Conservation (phyloP, 2,329 filamentous ascomycete genomes). For the Fusarium nematophilum region DNA sequence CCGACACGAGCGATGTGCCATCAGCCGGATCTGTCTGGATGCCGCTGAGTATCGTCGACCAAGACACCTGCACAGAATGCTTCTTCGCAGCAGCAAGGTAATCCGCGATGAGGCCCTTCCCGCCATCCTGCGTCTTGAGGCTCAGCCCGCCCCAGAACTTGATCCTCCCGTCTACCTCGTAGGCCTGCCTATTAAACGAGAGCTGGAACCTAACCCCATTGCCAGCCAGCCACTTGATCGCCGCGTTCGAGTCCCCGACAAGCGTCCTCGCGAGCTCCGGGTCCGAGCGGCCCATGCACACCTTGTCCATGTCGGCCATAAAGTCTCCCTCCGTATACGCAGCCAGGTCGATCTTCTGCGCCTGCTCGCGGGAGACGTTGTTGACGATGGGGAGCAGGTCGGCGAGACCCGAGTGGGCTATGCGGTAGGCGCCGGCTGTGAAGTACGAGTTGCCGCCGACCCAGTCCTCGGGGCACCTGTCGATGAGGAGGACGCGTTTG, state of each 20-base stretch:
- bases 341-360: slow-evolving; percentile 65
- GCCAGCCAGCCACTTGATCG: slow-evolving; percentile 65
- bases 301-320: slow-evolving; percentile 63
- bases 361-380: slow-evolving; percentile 62
- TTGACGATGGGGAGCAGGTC: slow-evolving; percentile 72
- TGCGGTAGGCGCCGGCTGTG: slow-evolving; percentile 73
- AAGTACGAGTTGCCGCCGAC: slow-evolving; percentile 74
- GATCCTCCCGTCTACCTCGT: slow-evolving; percentile 67
- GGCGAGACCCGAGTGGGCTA: slow-evolving; percentile 62
- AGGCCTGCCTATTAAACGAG: slow-evolving; percentile 74
- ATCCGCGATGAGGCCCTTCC: slow-evolving; percentile 67
- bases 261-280: slow-evolving; percentile 59
- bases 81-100: slow-evolving; percentile 56
- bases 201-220: slow-evolving; percentile 69
- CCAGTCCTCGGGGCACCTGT: slow-evolving; percentile 69
- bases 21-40: slow-evolving; percentile 47
- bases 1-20: slow-evolving; percentile 27
- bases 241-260: slow-evolving; percentile 61
- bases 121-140: slow-evolving; percentile 69
- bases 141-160: slow-evolving; percentile 76
- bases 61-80: slow-evolving; percentile 58
- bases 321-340: slow-evolving; percentile 69
- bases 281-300: slow-evolving; percentile 67
- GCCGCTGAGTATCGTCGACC: slow-evolving; percentile 57
- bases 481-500: slow-evolving; percentile 63